Evolutionary conservation across 306 rosid species (phyloP).

Genomic region (Abrus precatorius): DNA sequence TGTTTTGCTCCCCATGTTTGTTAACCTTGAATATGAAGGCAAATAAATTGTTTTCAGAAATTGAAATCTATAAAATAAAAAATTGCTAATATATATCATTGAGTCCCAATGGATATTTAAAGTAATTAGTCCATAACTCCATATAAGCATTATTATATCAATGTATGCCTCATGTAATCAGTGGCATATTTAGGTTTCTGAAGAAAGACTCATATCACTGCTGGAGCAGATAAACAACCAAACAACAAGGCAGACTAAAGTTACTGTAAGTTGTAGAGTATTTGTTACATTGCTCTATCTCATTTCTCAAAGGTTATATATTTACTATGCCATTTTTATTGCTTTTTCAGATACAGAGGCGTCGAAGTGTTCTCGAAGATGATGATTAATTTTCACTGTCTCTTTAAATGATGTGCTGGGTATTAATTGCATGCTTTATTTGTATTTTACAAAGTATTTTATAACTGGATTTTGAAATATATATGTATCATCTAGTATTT

Average conservation of each 20-base stretch:
- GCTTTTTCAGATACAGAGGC: constrained; percentile 86
- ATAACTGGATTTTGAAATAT: constrained; percentile 46
- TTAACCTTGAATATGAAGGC: constrained; percentile 1
- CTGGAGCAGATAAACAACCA: constrained; percentile 96
- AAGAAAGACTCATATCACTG: constrained; percentile 90
- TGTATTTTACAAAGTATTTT: constrained; percentile 37
- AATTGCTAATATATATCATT: not conserved
- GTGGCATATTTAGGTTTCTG: constrained; percentile 75
- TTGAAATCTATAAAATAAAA: not conserved
- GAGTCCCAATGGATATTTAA: constrained; percentile 19
- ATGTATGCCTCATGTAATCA: constrained; percentile 26
- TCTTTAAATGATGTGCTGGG: constrained; percentile 38
- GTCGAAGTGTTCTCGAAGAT: constrained; percentile 94
- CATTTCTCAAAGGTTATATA: not conserved
- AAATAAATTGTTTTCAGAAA: constrained; percentile 8
- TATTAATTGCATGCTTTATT: constrained; percentile 30
- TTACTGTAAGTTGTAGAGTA: constrained; percentile 72
- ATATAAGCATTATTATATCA: constrained; percentile 24
- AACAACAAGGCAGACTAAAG: constrained; percentile 91
- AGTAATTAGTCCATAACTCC: not conserved
- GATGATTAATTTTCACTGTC: constrained; percentile 69
- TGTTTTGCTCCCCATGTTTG: not conserved
- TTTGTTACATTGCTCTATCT: constrained; percentile 1
- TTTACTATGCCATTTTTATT: not conserved
- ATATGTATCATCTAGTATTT: constrained; percentile 38